Percentiles rank a stretch among this genome's conserved stretches.
phyloP scores from a whole-genome alignment of 441 rosid species.

The Pelargonium australe region DNA sequence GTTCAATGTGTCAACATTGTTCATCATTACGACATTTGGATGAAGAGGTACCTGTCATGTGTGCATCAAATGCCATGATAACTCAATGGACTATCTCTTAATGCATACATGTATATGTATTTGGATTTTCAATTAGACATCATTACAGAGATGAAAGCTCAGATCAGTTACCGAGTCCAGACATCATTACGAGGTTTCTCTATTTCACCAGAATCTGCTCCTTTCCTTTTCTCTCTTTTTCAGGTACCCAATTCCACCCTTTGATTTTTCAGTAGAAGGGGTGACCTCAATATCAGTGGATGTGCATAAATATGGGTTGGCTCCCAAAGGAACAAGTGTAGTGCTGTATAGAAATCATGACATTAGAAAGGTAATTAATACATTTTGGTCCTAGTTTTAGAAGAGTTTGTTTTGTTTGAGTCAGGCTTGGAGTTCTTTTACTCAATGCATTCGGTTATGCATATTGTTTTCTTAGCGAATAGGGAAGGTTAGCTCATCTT shows the following conservation, averaged over 20 bases:
- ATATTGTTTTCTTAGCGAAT: background rate
- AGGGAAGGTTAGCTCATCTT: background rate
- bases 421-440: background rate
- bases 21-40: background rate
- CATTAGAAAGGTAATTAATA: constrained; percentile 65
- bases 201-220: background rate
- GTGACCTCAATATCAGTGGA: constrained; percentile 87
- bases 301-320: constrained; percentile 96
- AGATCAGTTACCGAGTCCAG: too few relatives aligned
- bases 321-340: constrained; percentile 90
- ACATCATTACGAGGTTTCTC: background rate
- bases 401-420: constrained; percentile 9
- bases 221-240: constrained; percentile 13
- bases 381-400: background rate
- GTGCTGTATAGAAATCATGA: constrained; percentile 91
- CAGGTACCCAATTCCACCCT: constrained; percentile 76
- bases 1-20: background rate
- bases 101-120: background rate
- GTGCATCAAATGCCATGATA: background rate
- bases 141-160: too few relatives aligned
- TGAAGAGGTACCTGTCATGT: background rate
- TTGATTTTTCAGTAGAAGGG: constrained; percentile 81
- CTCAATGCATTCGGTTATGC: background rate
- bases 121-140: background rate
- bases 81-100: background rate